Base-by-base conservation (phyloP, 1,284 basidiomycete species). In the Apiotrichum siamense region DNA sequence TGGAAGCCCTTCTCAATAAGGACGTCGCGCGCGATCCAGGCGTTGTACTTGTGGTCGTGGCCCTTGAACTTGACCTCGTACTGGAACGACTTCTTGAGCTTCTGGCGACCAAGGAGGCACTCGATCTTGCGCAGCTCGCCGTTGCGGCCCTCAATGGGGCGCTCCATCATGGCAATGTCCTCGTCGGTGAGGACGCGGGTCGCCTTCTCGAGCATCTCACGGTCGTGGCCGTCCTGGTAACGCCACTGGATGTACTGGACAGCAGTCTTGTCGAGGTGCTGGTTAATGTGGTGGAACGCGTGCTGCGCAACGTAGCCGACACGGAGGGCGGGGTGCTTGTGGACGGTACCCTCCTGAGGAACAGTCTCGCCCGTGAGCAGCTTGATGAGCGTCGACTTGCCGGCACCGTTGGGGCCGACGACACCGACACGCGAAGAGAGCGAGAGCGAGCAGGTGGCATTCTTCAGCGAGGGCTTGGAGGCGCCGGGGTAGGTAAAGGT, bases 271-370 rank as follows among this genome's bases (percentile, higher is more conserved):
- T 94, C 90, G 41, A 96, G 73, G 77, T 97, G 91, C 66, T 83
- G 83, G 73, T 96, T 91, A 65, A 93, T 87, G 72, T 96, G 92
- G 77, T 94, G 91, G 53, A 92, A 96, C 23, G 92, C 92, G 74
- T 98, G 94, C 72, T 98, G 94, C 11, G 94, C 94, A 62, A 98
- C 92, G 76, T 97, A 97, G 50, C 93, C 96, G 54, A 98, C 88
- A 66, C 94, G 88, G 51, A 98, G 77, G 37, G 92, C 82, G 31
- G 94, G 94, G 70, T 98, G 94, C 73, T 97, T 97, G 78, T 94
- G 91, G 39, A 96, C 91, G 41, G 83, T 83, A 51, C 94, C 94
- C 73, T 89, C 83, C 75, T 97, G 91, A 39, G 96, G 93, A 33
- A 85, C 79, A 15, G 89, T 90, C 76, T 98, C 94, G 58, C 96